phyloP scores from a whole-genome alignment of 768 basidiomycete genomes.

The Pulveroboletus frians region DNA sequence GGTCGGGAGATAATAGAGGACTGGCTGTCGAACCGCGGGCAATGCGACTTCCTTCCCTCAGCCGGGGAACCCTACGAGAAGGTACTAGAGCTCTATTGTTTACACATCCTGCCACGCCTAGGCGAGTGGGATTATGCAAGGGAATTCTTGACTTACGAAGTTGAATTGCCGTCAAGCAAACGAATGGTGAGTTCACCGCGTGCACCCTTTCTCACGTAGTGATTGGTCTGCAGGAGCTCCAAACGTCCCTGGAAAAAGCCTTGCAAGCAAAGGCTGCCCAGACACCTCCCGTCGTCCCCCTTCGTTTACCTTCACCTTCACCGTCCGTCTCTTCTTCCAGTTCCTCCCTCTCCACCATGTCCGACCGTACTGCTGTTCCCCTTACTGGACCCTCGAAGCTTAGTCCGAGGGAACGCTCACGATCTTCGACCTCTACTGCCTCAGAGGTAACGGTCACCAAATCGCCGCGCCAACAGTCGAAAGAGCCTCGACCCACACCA shows the following conservation, averaged over 20 bases:
- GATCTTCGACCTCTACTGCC: constrained; percentile 21
- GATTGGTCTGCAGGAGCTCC: constrained; percentile 29
- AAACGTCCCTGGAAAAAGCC: constrained; percentile 26
- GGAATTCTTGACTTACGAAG: constrained; percentile 72
- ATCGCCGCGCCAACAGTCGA: constrained; percentile 6
- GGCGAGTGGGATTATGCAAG: constrained; percentile 77
- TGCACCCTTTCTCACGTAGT: background rate
- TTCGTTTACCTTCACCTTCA: constrained; percentile 41
- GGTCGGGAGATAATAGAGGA: constrained; percentile 69
- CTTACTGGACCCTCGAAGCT: constrained; percentile 12
- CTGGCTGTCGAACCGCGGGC: constrained; percentile 63
- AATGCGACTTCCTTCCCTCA: constrained; percentile 26
- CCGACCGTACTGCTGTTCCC: constrained; percentile 69
- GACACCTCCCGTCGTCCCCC: constrained; percentile 20
- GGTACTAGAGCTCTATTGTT: constrained; percentile 69
- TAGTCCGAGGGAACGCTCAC: constrained; percentile 9
- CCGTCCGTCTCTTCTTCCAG: constrained; percentile 55
- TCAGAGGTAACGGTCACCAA: constrained; percentile 27
- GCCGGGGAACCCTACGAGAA: constrained; percentile 62
- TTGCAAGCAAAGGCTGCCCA: constrained; percentile 23
- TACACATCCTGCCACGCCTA: constrained; percentile 66
- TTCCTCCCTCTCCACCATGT: constrained; percentile 66
- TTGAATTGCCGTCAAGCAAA: constrained; percentile 47
- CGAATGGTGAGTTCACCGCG: constrained; percentile 44
- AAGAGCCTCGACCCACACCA: constrained; percentile 4